Evolutionary conservation across 257 asterid species (phyloP), one percentile per base, ranked within the genome.

Genomic region (Solanum tacnaense): DNA sequence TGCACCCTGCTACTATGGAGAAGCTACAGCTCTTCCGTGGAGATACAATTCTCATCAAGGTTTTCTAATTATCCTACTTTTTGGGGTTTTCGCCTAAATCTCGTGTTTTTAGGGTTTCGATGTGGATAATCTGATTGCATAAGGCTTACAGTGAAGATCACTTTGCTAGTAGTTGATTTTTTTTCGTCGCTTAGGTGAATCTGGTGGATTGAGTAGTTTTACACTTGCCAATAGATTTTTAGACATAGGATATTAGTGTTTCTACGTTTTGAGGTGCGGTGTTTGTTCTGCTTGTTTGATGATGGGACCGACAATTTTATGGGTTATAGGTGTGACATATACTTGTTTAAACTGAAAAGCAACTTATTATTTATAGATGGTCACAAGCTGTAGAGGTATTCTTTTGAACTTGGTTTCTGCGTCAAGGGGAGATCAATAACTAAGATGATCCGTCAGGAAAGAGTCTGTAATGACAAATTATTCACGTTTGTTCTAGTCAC

Each of bases 21-120:
- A 96, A 95, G 94, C 98, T 96, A 58, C 93, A 94, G 90, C 92
- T 96, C 85, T 96, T 96, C 91, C 98, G 97, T 20, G 98, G 98
- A 7, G 98, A 95, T 75, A 95, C 98, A 86, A 90, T 95, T 86
- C 81, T 96, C 92, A 88, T 96, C 13, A 96, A 95, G 98, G 98
- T 96, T 32, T 46, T 23, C 1, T 29, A 29, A 18, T 9, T 82
- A 82, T 15, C 3, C 7, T 29, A 82, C 1, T 31, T 49, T 49
- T 82, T 49, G 25, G 16, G 67, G 3, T 1, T 79, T 27, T 29
- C 27, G 27, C 36, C 70, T 82, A 49, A 82, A 29, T 82, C 86
- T 81, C 85, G 29, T 27, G 39, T 46, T 81, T 27, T 81, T 81
- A 46, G 70, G 70, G 86, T 49, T 49, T 82, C 9, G 7, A 49